Base-by-base conservation (phyloP, 331 rosid genomes). In the Acacia concinna region DNA sequence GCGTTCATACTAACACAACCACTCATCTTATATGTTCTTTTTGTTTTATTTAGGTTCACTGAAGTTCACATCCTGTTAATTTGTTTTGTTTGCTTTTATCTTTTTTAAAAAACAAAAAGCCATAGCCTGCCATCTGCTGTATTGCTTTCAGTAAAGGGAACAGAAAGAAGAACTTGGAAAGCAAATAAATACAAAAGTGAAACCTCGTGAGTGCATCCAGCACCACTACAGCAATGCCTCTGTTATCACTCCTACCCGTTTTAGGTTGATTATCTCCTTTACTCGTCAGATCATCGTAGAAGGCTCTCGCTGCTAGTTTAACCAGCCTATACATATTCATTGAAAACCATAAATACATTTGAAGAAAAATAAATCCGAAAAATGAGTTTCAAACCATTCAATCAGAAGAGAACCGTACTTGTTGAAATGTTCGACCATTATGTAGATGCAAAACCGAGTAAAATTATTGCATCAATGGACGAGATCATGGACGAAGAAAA, bases 201-300 rank as follows among this genome's bases (percentile, higher is more conserved):
- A 84, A 95, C 99, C 99, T 93, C 0, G 98, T 85, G 78, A 93
- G 97, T 12, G 97, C 99, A 65, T 96, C 99, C 20, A 96, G 99
- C 21, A 96, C 96, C 49, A 96, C 99, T 23, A 96, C 99, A 25
- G 98, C 98, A 21, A 93, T 91, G 74, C 99, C 99, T 35, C 99
- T 81, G 74, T 93, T 96, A 65, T 96, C 98, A 84, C 97, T 88
- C 78, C 97, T 86, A 49, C 97, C 96, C 0, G 96, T 89, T 82
- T 93, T 96, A 63, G 94, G 97, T 78, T 96, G 99, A 71, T 90
- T 93, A 74, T 96, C 99, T 23, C 98, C 97, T 84, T 93, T 93
- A 46, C 91, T 88, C 11, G 93, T 89, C 37, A 89, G 78, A 78
- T 96, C 99, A 68, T 96, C 98, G 62, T 96, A 93, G 85, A 96